Conservation (phyloP, 2,329 filamentous ascomycete species). For the Aspergillus calidoustus region DNA sequence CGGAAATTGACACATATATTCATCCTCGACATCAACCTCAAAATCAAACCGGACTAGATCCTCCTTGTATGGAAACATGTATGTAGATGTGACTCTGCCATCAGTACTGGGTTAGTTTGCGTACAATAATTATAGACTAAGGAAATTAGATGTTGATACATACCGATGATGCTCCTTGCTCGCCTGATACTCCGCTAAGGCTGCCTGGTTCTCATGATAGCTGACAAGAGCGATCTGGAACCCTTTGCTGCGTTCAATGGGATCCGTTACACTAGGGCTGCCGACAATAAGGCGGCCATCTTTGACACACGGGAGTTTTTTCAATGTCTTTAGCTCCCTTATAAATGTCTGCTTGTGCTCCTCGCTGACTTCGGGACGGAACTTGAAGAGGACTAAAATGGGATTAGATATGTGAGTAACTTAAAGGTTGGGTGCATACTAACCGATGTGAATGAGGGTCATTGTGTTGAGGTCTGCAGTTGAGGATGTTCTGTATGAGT, state of each 20-base stretch:
- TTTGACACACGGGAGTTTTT: conserved; percentile 54
- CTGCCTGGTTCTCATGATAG: conserved; percentile 53
- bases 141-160: conserved; percentile 33
- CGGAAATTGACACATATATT: conserved; percentile 29
- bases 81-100: conserved; percentile 55
- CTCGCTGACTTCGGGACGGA: conserved; percentile 47
- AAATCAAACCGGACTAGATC: conserved; percentile 61
- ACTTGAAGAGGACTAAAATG: conserved; percentile 55
- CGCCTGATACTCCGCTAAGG: conserved; percentile 57
- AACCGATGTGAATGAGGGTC: conserved; percentile 34
- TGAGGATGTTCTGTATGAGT: not conserved
- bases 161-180: conserved; percentile 55
- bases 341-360: conserved; percentile 53
- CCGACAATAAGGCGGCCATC: conserved; percentile 56
- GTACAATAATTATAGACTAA: not conserved
- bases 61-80: conserved; percentile 59
- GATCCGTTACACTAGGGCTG: conserved; percentile 58
- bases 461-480: conserved; percentile 19
- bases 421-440: not conserved
- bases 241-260: conserved; percentile 58
- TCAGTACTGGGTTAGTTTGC: not conserved
- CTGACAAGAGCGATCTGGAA: conserved; percentile 58
- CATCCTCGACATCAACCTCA: conserved; percentile 47
- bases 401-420: not conserved
- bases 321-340: conserved; percentile 55